These are phyloP conservation scores for Spiraea crenata DNA, from an alignment of 331 rosid species.

Conservation along the genomic window DNA sequence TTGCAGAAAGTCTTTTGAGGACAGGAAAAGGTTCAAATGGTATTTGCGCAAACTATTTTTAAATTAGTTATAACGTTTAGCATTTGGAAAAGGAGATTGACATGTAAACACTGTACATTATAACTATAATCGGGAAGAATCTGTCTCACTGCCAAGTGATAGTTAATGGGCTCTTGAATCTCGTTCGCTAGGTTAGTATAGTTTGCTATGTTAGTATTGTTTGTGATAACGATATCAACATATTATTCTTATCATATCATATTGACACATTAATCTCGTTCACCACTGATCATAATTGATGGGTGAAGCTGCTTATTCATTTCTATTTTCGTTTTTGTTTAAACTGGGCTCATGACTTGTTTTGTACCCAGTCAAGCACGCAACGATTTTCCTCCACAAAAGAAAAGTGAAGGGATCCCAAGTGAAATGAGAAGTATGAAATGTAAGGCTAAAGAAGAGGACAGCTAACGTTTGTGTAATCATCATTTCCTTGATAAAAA, in stretches of 20 bases:
- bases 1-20: background rate
- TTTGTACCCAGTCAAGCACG: background rate
- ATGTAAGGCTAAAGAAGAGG: background rate
- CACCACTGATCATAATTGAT: background rate
- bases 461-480: background rate
- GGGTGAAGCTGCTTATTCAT: background rate
- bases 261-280: no score
- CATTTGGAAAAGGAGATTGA: background rate
- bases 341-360: background rate
- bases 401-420: background rate
- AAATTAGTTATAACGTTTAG: background rate
- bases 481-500: background rate
- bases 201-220: no score
- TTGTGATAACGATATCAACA: no score
- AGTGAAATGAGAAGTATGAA: background rate
- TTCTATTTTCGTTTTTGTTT: background rate
- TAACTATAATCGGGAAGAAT: background rate
- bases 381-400: constrained; percentile 9
- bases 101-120: background rate
- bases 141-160: no score
- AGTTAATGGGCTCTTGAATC: no score
- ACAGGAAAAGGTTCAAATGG: constrained; percentile 9
- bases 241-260: no score
- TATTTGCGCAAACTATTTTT: background rate
- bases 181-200: no score